These are phyloP conservation scores for Ophiostoma ips DNA, from an alignment of 2,329 filamentous ascomycete species.

Conservation along the genomic window DNA sequence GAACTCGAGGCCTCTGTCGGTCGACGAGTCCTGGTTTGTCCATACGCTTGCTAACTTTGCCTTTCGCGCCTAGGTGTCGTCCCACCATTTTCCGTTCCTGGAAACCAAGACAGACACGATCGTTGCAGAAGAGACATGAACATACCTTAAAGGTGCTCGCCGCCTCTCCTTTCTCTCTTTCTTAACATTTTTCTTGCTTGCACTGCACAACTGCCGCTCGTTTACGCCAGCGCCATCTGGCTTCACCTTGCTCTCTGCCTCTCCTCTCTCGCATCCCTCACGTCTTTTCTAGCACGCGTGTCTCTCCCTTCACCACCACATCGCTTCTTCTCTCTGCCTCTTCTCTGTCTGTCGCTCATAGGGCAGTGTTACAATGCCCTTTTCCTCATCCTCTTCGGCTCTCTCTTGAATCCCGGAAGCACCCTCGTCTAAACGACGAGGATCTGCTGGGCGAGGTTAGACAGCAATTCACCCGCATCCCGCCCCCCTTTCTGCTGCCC, in stretches of 20 bases:
- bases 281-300: not conserved
- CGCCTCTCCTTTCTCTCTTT: constrained; percentile 1
- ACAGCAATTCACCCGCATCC: not conserved
- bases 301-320: not conserved
- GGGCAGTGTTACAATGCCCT: constrained; percentile 10
- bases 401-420: constrained; percentile 8
- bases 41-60: constrained; percentile 8
- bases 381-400: constrained; percentile 7
- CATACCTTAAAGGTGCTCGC: constrained; percentile 10
- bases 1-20: constrained; percentile 6
- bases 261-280: not conserved
- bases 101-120: constrained; percentile 3
- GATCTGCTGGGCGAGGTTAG: constrained; percentile 10
- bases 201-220: not conserved
- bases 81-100: constrained; percentile 11
- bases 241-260: not conserved
- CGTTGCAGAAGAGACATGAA: constrained; percentile 8
- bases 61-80: constrained; percentile 9
- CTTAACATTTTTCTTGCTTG: not conserved
- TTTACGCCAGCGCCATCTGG: not conserved
- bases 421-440: constrained; percentile 6
- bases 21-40: not conserved
- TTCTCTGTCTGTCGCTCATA: not conserved
- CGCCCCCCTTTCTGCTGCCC: not conserved
- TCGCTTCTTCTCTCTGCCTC: not conserved